Conservation (phyloP, 495 filamentous ascomycete genomes). For the Hypoxylon perforatum region DNA sequence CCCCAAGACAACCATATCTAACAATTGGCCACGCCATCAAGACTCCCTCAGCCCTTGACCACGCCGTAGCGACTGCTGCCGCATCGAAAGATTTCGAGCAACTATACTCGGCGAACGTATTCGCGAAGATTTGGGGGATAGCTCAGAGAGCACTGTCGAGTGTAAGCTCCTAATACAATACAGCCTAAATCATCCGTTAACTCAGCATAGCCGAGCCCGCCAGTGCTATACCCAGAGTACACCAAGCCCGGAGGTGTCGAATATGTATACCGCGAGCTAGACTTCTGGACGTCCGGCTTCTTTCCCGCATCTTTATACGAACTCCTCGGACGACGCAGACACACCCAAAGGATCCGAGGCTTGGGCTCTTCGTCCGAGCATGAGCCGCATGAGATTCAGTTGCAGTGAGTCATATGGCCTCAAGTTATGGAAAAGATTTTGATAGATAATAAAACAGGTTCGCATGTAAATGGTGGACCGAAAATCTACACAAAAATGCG, state of each 20-base stretch:
- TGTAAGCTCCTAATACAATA: neutral
- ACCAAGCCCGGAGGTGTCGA: conserved; percentile 36
- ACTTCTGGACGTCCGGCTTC: conserved; percentile 60
- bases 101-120: conserved; percentile 11
- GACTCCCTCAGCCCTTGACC: neutral
- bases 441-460: conserved; percentile 1
- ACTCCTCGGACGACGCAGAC: conserved; percentile 42
- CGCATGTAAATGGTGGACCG: conserved; percentile 47
- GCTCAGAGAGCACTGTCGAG: conserved; percentile 14
- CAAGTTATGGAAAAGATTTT: neutral
- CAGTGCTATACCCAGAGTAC: conserved; percentile 45
- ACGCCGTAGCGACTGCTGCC: neutral
- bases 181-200: neutral
- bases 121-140: conserved; percentile 19
- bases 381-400: conserved; percentile 14
- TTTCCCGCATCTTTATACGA: conserved; percentile 54
- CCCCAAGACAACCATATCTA: neutral
- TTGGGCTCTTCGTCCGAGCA: neutral
- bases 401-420: conserved; percentile 41
- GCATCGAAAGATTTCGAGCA: neutral
- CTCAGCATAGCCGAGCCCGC: conserved; percentile 1
- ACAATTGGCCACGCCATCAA: neutral
- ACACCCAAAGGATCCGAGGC: conserved; percentile 3
- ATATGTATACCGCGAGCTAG: conserved; percentile 50
- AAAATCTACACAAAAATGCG: conserved; percentile 51